phyloP scores from a whole-genome alignment of 805 yeast genomes.

The Ogataea parapolymorpha region DNA sequence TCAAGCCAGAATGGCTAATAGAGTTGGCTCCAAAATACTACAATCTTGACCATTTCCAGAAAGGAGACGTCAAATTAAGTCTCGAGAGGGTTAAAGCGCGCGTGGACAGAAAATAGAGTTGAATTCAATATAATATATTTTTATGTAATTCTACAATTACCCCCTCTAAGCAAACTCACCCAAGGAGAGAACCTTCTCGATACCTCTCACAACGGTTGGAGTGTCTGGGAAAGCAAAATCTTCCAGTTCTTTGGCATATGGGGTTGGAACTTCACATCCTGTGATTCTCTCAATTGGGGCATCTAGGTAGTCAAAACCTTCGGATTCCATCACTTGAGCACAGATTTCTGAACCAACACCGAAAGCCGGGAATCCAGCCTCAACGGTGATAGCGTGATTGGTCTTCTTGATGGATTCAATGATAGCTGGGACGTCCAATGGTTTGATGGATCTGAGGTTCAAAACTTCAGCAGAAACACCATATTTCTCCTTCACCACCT shows the following conservation, averaged over 20 bases:
- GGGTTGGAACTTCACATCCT: conserved; percentile 99
- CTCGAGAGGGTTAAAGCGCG: conserved; percentile 57
- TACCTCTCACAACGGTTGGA: conserved; percentile 83
- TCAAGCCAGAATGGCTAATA: conserved; percentile 89
- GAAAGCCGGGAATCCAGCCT: conserved; percentile 96
- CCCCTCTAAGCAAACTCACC: conserved; percentile 32
- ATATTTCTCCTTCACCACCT: conserved; percentile 74
- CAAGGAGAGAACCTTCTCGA: conserved; percentile 72
- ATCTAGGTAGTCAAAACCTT: conserved; percentile 96
- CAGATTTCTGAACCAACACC: conserved; percentile 98
- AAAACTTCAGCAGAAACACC: conserved; percentile 90
- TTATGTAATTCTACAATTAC: conserved; percentile 8
- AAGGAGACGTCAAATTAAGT: conserved; percentile 70
- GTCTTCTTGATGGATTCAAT: conserved; percentile 92
- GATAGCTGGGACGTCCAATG: conserved; percentile 86
- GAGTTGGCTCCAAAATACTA: conserved; percentile 76
- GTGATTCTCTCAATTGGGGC: conserved; percentile 98
- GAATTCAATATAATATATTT: conserved; percentile 6
- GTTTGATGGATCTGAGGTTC: conserved; percentile 95
- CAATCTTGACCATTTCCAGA: conserved; percentile 56
- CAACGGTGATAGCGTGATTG: conserved; percentile 92
- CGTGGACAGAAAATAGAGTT: conserved; percentile 39
- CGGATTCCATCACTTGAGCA: conserved; percentile 97
- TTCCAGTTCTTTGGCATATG: conserved; percentile 94
- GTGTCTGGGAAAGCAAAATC: conserved; percentile 98